Base-by-base conservation (phyloP, 1,284 basidiomycete genomes). In the Tremellales sp. region DNA sequence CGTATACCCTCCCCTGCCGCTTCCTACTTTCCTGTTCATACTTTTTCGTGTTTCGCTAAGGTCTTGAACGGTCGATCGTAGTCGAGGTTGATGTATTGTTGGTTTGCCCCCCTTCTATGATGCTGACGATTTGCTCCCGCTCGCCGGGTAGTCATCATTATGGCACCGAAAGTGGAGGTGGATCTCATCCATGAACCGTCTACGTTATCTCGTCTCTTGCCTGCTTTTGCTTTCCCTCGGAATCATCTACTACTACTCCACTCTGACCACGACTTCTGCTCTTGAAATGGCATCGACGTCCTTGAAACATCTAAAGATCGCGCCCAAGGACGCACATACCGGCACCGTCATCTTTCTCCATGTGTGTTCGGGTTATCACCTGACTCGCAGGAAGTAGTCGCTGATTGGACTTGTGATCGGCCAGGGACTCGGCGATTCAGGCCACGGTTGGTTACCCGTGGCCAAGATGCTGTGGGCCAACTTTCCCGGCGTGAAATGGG, bases 301-400 rank as follows among this genome's bases (percentile, higher is more conserved):
- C n/a, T 54, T 71, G 37, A 71, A 71, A 48, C 66, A 71, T 49
- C 61, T 71, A 48, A 68, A 68, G 41, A 50, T 71, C 35, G 49
- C 60, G 27, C 64, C 69, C 16, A 68, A 67, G 46, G 69, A 64
- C 24, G 66, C 62, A 54, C 90, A 93, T 70, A 84, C 86, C 2
- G 87, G 88, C 4, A 91, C 87, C 2, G 81, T 93, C 55, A 86
- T 94, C 63, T 89, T 93, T 68, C 74, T 88, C 29, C 91, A 94
- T 77, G 86, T 89, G 67, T 59, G 82, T 73, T 25, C 29, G n/a
- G 4, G 6, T 26, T 36, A 19, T 32, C 5, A 2, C 5, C n/a
- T 19, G 28, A 22, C 16, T 3, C 18, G 7, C 9, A 13, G 22
- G 18, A 36, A 36, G n/a, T 9, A 10, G 10, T 2, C 2, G 19